phyloP scores from a whole-genome alignment of 140 eudicot species.

The Stevia rebaudiana region DNA sequence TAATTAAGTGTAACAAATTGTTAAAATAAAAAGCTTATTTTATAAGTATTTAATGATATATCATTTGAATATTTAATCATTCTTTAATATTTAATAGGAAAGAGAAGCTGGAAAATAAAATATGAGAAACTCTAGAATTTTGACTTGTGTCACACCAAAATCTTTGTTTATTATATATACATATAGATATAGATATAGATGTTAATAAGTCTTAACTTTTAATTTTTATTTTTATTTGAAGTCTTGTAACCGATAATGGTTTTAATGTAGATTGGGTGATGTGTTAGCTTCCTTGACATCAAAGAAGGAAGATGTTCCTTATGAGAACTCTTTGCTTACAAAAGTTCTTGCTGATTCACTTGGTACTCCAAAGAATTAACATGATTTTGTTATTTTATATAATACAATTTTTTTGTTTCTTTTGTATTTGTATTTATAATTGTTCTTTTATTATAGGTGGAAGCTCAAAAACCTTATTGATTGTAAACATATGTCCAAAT shows the following conservation, averaged over 20 bases:
- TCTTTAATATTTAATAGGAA: too few species aligned
- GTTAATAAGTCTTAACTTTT: background rate
- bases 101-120: too few species aligned
- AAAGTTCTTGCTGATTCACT: conserved; percentile 79
- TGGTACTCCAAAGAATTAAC: conserved; percentile 37
- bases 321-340: conserved; percentile 77
- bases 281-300: conserved; percentile 83
- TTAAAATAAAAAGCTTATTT: too few species aligned
- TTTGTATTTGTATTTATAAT: background rate
- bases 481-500: conserved; percentile 74
- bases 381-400: conserved; percentile 10
- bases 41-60: too few species aligned
- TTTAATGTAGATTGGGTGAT: conserved; percentile 77
- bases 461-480: conserved; percentile 79
- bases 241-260: background rate
- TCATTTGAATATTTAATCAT: too few species aligned
- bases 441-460: conserved; percentile 53
- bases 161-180: too few species aligned
- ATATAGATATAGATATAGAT: too few species aligned
- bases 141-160: too few species aligned
- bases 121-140: too few species aligned
- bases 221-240: background rate
- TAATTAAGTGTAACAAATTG: too few species aligned
- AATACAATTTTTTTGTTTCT: background rate
- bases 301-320: conserved; percentile 65